phyloP scores from a whole-genome alignment of 1,284 basidiomycete species.

The Fistulina hepatica region DNA sequence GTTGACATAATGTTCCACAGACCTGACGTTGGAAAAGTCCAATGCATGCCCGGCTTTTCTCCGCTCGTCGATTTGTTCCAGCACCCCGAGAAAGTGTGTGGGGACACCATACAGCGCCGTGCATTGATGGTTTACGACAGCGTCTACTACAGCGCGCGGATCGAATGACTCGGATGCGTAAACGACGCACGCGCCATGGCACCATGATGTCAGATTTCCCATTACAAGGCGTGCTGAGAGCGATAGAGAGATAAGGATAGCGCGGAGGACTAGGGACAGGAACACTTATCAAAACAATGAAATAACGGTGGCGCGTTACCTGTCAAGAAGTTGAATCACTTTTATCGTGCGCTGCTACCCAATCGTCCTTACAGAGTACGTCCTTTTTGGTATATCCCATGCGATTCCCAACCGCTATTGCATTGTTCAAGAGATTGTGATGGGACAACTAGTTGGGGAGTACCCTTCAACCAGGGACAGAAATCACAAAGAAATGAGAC shows the following conservation, averaged over 20 bases:
- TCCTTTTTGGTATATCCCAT: constrained; percentile 59
- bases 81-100: constrained; percentile 70
- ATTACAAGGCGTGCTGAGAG: constrained; percentile 53
- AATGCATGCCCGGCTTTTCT: constrained; percentile 32
- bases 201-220: constrained; percentile 75
- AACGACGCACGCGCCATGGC: constrained; percentile 61
- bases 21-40: constrained; percentile 47
- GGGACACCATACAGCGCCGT: constrained; percentile 79
- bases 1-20: constrained; percentile 8
- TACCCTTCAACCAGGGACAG: background rate
- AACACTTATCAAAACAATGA: constrained; percentile 78
- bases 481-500: constrained; percentile 14
- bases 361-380: constrained; percentile 44
- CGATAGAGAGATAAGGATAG: constrained; percentile 9
- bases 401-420: constrained; percentile 53
- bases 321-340: constrained; percentile 21
- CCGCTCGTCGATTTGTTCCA: constrained; percentile 53
- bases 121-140: constrained; percentile 54
- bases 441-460: constrained; percentile 50
- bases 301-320: constrained; percentile 75
- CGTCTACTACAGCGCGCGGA: constrained; percentile 53
- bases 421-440: constrained; percentile 71
- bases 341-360: no score
- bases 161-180: constrained; percentile 63
- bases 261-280: constrained; percentile 6